phyloP scores from a whole-genome alignment of 371 early-diverging fungal genomes.

The Mucor plumbeus region DNA sequence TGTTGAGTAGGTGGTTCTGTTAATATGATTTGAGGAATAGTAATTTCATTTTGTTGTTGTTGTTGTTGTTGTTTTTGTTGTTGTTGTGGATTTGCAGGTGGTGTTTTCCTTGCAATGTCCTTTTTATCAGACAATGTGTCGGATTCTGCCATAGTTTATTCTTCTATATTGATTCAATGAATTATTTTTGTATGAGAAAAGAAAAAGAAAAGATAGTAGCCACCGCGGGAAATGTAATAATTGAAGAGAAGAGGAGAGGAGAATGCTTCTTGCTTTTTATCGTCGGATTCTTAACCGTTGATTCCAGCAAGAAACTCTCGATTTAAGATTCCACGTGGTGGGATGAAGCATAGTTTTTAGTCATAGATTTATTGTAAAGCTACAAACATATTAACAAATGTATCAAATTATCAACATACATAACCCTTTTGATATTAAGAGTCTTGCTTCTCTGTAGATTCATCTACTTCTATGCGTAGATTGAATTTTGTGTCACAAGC shows the following conservation, averaged over 20 bases:
- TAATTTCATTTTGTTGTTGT: background rate
- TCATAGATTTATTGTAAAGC: background rate
- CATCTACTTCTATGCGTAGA: background rate
- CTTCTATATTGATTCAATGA: background rate
- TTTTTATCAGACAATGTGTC: slow-evolving; percentile 12
- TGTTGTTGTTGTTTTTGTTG: background rate
- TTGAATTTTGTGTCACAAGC: background rate
- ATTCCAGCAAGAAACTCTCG: background rate
- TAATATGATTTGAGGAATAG: slow-evolving; percentile 48
- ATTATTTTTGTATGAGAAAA: no score
- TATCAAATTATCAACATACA: no score
- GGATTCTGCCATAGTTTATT: slow-evolving; percentile 3
- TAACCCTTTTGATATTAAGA: no score
- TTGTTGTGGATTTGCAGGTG: background rate
- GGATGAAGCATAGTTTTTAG: background rate
- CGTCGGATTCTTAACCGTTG: slow-evolving; percentile 6
- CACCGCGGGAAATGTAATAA: slow-evolving; percentile 3
- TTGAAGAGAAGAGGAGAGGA: no score
- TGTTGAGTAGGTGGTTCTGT: slow-evolving; percentile 29
- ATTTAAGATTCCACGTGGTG: background rate
- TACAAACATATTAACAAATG: no score
- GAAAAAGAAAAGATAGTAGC: background rate
- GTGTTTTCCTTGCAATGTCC: slow-evolving; percentile 9
- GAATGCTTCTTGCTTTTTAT: background rate
- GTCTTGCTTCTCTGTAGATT: background rate